Base-by-base conservation (phyloP, 371 early-diverging fungal genomes). In the Mortierella sp. region DNA sequence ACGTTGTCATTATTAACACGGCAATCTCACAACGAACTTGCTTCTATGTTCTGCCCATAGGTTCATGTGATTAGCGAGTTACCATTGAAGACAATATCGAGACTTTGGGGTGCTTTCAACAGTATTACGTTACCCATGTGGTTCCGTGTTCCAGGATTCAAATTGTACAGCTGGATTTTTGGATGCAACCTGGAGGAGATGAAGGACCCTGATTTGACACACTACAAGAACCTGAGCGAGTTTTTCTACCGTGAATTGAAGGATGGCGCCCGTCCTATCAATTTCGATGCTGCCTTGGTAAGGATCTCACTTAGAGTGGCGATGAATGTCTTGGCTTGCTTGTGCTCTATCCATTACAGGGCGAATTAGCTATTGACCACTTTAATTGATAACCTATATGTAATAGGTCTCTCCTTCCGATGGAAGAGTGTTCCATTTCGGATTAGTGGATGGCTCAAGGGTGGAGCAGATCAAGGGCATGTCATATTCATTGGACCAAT, bases 401-500 rank as follows among this genome's bases (percentile, higher is more conserved):
- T 29, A 29, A 29, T 82, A 94, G 94, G 92, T 95, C 18, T 94
- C 94, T 11, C 99, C 99, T 1, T 93, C 97, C 0, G 99, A 99
- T 84, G 98, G 99, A 71, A 91, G 91, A 81, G 92, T 99, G 0
- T 88, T 99, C 71, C 96, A 96, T 83, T 97, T 95, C 87, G 99
- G 99, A 70, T 77, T 94, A 11, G 95, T 99, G 6, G 93, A 93
- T 63, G 91, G 90, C 41, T 90, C 89, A 35, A 92, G 94, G 48
- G 94, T 99, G 48, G 98, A 98, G 85, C 97, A 97, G 79, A 95
- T 99, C 83, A 99, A 99, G 88, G 99, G 99, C 5, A 86, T 97
- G 38, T 96, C 96, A 0, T 99, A 98, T 84, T 93, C 93, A 24
- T 78, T 99, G 70, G 94, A 97, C 71, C 95, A 97, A 4, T 90